Base-by-base conservation (phyloP, 306 rosid genomes). In the Erythrophleum fordii region DNA sequence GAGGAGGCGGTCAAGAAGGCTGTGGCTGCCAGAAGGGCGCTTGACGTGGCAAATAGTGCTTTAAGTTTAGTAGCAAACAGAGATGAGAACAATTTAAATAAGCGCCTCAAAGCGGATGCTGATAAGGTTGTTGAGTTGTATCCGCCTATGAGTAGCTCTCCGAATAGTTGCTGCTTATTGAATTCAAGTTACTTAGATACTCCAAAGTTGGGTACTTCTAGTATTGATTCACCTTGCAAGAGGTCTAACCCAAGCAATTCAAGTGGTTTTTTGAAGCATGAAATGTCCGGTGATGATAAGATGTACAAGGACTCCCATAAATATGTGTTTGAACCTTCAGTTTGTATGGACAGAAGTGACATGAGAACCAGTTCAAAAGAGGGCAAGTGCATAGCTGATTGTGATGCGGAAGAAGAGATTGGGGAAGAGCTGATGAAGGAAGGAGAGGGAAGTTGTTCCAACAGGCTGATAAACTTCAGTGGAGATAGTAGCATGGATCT, bases 381-480 rank as follows among this genome's bases (percentile, higher is more conserved):
- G 28, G 84, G 48, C 14, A 83, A 42, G 14, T 48, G 53, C 75
- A 7, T 8, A 8, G 72, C 74, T n/a, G 89, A 84, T 71, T 46
- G 44, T 75, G 89, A 55, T 39, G 45, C 56, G 11, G 79, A 71
- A 75, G 78, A 73, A 16, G 90, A 70, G 73, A 73, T 8, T 64
- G 85, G 56, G 72, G 80, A 81, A 45, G 85, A 55, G 65, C n/a
- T 35, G 55, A 58, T 82, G 80, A 85, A 89, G 81, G 92, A 88
- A 81, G 91, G 86, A 48, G 82, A 81, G 73, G 88, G 84, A 75
- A 89, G 92, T 65, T 83, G 87, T 59, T 89, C 93, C 44, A 73
- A 75, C 65, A 80, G 83, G 75, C 16, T 72, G 61, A 74, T 78
- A 59, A 85, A 67, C 80, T 71, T 73, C 0, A 56, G 78, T 65